A percentile compares a stretch with the other conserved stretches of the same genome.
These are phyloP conservation scores for Sporothrix protearum DNA, from an alignment of 2,329 filamentous ascomycete species.

Conservation along the genomic window DNA sequence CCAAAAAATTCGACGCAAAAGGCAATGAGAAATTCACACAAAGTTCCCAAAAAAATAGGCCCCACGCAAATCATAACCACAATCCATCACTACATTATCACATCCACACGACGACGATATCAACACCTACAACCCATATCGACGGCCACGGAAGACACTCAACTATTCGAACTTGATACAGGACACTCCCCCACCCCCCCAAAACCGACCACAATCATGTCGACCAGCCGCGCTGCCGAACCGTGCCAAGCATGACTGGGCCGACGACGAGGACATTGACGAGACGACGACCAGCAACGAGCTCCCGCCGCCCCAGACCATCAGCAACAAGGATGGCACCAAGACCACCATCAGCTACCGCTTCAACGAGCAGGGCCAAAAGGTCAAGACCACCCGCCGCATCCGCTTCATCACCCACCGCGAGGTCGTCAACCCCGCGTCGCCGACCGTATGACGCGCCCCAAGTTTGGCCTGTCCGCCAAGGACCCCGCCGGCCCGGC, in stretches of 20 bases:
- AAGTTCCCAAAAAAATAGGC: conserved; percentile 3
- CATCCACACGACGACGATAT: background rate
- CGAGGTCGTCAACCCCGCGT: conserved; percentile 93
- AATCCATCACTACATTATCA: conserved; percentile 5
- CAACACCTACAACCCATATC: background rate
- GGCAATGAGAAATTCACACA: conserved; percentile 25
- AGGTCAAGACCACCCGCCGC: conserved; percentile 94
- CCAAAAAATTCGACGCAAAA: conserved; percentile 26
- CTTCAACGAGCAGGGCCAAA: conserved; percentile 89
- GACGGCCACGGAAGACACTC: background rate
- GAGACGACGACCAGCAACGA: conserved; percentile 54
- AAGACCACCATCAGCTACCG: conserved; percentile 91
- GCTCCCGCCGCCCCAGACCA: conserved; percentile 82
- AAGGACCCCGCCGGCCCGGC: conserved; percentile 81
- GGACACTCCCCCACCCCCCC: background rate
- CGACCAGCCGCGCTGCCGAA: conserved; percentile 27
- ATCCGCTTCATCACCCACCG: conserved; percentile 89
- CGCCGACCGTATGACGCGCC: conserved; percentile 87
- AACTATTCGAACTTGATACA: background rate
- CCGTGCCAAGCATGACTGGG: conserved; percentile 69
- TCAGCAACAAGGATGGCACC: conserved; percentile 96
- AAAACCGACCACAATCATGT: conserved; percentile 24
- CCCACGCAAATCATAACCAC: conserved; percentile 18
- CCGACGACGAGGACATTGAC: conserved; percentile 90
- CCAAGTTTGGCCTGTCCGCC: conserved; percentile 87